phyloP scores from a whole-genome alignment of 441 rosid genomes.

The Pelargonium citronellum region DNA sequence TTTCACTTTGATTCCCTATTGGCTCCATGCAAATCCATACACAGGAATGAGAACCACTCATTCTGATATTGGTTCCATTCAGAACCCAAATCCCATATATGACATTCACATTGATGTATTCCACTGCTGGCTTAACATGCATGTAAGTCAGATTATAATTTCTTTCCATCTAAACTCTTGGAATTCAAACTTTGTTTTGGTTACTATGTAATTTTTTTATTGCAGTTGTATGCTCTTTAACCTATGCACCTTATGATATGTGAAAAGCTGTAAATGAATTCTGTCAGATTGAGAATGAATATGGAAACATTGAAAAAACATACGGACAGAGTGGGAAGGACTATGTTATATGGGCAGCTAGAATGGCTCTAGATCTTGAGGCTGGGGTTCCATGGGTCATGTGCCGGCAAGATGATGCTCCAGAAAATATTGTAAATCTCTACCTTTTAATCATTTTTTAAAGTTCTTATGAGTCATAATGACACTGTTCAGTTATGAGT shows the following conservation, averaged over 20 bases:
- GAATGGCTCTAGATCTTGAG: conserved; percentile 84
- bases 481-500: conserved; percentile 4
- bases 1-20: neutral
- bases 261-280: neutral
- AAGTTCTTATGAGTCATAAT: conserved; percentile 15
- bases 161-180: neutral
- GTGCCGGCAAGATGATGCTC: conserved; percentile 89
- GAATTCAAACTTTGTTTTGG: neutral
- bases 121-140: neutral
- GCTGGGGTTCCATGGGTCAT: conserved; percentile 93
- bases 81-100: neutral
- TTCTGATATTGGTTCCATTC: neutral
- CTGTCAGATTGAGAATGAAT: conserved; percentile 79
- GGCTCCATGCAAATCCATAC: neutral
- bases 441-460: neutral
- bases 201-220: neutral
- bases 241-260: neutral
- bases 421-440: conserved; percentile 52
- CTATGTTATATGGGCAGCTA: conserved; percentile 82
- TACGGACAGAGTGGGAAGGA: conserved; percentile 77
- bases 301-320: conserved; percentile 53
- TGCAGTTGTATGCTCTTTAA: neutral
- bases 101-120: neutral
- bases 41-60: neutral
- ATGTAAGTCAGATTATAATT: neutral